Percentiles rank a stretch among this genome's conserved stretches.
Evolutionary conservation across 176 grass and related monocot species (phyloP).

Genomic region (Avena eriantha): DNA sequence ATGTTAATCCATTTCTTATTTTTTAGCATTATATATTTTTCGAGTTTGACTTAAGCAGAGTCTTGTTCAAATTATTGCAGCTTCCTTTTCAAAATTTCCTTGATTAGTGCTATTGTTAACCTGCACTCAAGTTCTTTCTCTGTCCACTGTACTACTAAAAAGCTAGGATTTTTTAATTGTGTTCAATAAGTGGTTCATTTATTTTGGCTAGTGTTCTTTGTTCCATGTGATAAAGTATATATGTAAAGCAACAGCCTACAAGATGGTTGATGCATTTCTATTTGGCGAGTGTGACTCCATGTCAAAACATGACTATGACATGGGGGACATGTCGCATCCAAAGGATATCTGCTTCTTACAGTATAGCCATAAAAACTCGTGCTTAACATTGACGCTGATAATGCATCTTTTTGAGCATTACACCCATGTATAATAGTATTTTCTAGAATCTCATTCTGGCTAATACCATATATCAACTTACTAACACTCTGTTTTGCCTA

Average conservation of each 20-base stretch:
- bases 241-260: slow-evolving; percentile 22
- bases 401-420: slow-evolving; percentile 11
- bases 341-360: slow-evolving; percentile 3
- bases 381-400: not conserved
- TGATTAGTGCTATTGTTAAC: slow-evolving; percentile 17
- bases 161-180: slow-evolving; percentile 13
- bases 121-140: slow-evolving; percentile 18
- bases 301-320: not conserved
- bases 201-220: slow-evolving; percentile 34
- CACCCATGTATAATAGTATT: not conserved
- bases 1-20: slow-evolving; percentile 36
- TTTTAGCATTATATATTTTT: slow-evolving; percentile 35
- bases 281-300: slow-evolving; percentile 2
- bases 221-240: slow-evolving; percentile 18
- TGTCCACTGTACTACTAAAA: slow-evolving; percentile 4
- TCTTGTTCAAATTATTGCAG: not conserved
- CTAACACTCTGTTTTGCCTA: slow-evolving; percentile 9
- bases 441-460: slow-evolving; percentile 1
- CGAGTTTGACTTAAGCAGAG: not conserved
- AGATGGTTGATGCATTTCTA: slow-evolving; percentile 10
- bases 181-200: slow-evolving; percentile 25
- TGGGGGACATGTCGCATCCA: not conserved
- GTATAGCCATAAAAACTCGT: slow-evolving; percentile 2
- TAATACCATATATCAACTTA: slow-evolving; percentile 36
- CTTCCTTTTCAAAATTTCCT: slow-evolving; percentile 23